Evolutionary conservation across 441 rosid genomes (phyloP), one percentile per base, ranked within the genome.

Genomic region (Flueggea neowawraea): DNA sequence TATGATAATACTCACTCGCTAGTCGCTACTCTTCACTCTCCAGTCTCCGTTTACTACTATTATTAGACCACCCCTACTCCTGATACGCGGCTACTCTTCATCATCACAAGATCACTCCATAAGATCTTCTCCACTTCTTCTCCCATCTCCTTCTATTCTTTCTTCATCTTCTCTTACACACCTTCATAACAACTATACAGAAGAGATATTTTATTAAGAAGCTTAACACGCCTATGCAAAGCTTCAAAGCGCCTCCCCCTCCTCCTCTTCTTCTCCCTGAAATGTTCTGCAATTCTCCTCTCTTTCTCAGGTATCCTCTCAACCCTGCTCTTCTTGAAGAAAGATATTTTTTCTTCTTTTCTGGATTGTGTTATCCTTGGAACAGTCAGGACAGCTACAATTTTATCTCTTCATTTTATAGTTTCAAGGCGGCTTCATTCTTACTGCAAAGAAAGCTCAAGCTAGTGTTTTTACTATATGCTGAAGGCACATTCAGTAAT

Each of bases 201-300:
- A 54, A 54, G 14, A 3, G 5, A 52, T 15, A 14, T 28, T 15
- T 16, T 15, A 13, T 13, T 28, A 16, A 10, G 22, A 54, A 12
- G 31, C 10, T 33, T 22, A 22, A 22, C 11, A 63, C 54, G 22
- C 55, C 28, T 52, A 83, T 92, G 94, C 96, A 92, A 75, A 79
- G 89, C 90, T 90, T 90, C 89, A 86, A 76, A 73, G 73, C 73
- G 41, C 2, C 28, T 22, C 61, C 82, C 12, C 71, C 79, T 72
- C 73, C 78, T 61, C 28, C 79, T 55, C 62, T 63, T 58, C 36
- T 61, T 57, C 62, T 70, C 69, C 74, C 87, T 69, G 93, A 94
- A 60, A 69, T 79, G 61, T 88, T 78, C 78, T 74, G 83, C 73
- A 82, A 83, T 51, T 62, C 96, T 60, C 71, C 96, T 32, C 80